A percentile compares a stretch with the other conserved stretches of the same genome.
phyloP scores from a whole-genome alignment of 495 filamentous ascomycete genomes.

The Cairneyella variabilis region DNA sequence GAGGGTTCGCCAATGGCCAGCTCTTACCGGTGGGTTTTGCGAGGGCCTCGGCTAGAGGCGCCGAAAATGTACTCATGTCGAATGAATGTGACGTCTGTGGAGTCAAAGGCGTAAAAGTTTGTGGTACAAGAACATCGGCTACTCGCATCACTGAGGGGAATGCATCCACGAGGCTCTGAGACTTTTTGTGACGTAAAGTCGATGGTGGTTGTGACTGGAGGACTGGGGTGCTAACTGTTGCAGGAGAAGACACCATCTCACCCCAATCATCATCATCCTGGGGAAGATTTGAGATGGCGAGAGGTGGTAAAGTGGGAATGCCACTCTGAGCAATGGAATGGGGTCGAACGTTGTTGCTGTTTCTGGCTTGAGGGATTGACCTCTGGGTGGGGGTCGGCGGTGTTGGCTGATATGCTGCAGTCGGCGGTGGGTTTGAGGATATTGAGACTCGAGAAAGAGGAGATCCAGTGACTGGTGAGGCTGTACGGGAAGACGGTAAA shows the following conservation, averaged over 20 bases:
- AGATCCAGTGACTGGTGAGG: neutral
- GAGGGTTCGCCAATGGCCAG: neutral
- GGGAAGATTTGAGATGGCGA: neutral
- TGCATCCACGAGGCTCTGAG: slow-evolving; percentile 12
- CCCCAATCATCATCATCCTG: slow-evolving; percentile 52
- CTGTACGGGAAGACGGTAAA: neutral
- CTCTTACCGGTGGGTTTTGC: neutral
- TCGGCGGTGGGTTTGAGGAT: neutral
- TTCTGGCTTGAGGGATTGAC: neutral
- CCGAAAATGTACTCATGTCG: neutral
- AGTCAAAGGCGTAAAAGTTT: neutral
- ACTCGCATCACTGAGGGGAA: neutral
- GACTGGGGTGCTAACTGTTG: slow-evolving; percentile 15
- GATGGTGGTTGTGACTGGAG: neutral
- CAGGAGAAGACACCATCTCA: slow-evolving; percentile 50
- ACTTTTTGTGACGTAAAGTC: slow-evolving; percentile 14
- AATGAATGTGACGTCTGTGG: neutral
- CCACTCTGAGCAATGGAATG: neutral
- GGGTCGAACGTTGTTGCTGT: neutral
- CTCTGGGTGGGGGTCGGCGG: neutral
- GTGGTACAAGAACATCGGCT: neutral
- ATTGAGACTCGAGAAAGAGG: neutral
- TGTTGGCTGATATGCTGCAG: neutral
- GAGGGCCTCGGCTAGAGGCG: neutral
- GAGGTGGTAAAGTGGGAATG: neutral